phyloP scores from a whole-genome alignment of 345 rosid species.

The Camelina hispida region DNA sequence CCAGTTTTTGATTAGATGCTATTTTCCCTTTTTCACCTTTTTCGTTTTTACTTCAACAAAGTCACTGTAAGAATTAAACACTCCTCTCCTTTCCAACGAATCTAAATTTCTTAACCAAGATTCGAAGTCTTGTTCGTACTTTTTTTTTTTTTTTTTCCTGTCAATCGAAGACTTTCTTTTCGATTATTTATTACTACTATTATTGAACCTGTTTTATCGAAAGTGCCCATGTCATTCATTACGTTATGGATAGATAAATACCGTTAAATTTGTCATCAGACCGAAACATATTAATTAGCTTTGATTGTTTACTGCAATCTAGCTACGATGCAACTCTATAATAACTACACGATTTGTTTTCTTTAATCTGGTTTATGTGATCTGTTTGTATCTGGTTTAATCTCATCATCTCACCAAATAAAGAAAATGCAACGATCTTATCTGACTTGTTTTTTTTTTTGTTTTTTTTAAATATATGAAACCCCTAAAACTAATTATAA shows the following conservation, averaged over 20 bases:
- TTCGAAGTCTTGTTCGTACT: slow-evolving; percentile 41
- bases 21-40: slow-evolving; percentile 28
- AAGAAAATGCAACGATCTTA: not conserved
- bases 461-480: not conserved
- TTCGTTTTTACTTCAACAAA: slow-evolving; percentile 35
- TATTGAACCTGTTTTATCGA: slow-evolving; percentile 26
- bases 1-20: slow-evolving; percentile 32
- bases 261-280: slow-evolving; percentile 11
- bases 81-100: slow-evolving; percentile 26
- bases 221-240: slow-evolving; percentile 20
- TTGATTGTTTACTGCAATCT: not conserved
- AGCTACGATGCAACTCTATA: not conserved
- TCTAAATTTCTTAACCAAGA: slow-evolving; percentile 44
- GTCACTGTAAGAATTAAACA: slow-evolving; percentile 34
- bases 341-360: not conserved
- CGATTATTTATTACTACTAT: not conserved
- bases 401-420: not conserved
- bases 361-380: not conserved
- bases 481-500: not conserved
- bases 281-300: not conserved
- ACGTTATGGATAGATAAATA: slow-evolving; percentile 26
- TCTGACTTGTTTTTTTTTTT: not conserved
- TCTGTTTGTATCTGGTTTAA: not conserved
- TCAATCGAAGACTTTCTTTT: slow-evolving; percentile 11
- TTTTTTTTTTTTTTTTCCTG: not conserved